phyloP scores from a whole-genome alignment of 345 rosid species.

The Psidium guajava region DNA sequence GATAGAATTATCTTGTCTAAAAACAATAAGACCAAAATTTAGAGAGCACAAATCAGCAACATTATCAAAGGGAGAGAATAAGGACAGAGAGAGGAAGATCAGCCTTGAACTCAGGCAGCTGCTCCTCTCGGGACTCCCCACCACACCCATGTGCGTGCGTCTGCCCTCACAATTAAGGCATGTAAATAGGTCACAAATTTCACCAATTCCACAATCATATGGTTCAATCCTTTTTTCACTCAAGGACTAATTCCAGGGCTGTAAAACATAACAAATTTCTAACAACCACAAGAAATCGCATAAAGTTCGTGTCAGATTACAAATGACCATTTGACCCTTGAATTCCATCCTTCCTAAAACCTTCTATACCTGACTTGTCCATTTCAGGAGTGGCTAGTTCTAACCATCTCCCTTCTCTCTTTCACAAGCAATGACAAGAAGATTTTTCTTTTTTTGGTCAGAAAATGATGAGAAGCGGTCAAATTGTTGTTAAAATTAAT shows the following conservation, averaged over 20 bases:
- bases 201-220: background rate
- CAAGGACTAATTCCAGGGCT: background rate
- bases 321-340: background rate
- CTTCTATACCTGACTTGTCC: background rate
- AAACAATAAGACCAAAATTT: background rate
- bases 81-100: background rate
- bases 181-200: background rate
- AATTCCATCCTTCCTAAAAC: background rate
- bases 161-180: background rate
- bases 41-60: background rate
- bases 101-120: too few species aligned
- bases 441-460: too few species aligned
- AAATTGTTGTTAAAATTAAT: background rate
- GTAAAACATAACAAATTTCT: background rate
- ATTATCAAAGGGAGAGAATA: background rate
- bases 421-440: background rate
- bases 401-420: background rate
- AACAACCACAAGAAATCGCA: too few species aligned
- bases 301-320: background rate
- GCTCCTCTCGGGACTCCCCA: too few species aligned
- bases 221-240: background rate
- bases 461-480: background rate
- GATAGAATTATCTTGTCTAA: background rate
- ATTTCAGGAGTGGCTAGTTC: background rate
- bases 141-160: too few species aligned